Percentiles rank a stretch among this genome's conserved stretches.
These are phyloP conservation scores for Spathaspora boniae DNA, from an alignment of 805 yeast genomes.

Conservation along the genomic window DNA sequence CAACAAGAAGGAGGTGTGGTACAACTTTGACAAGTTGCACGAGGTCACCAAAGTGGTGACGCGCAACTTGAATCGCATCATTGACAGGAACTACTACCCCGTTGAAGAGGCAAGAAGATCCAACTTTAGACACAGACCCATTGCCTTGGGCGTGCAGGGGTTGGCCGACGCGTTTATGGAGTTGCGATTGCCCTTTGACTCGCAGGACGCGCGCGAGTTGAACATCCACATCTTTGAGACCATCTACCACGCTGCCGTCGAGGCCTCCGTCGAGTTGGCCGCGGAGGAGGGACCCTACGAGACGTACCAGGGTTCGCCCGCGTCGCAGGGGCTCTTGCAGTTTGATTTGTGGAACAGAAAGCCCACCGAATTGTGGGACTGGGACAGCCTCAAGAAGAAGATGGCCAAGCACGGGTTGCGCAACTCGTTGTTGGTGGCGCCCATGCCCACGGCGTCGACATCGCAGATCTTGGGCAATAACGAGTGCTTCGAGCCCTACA, in stretches of 20 bases:
- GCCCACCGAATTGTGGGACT: constrained; percentile 57
- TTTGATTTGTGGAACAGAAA: constrained; percentile 57
- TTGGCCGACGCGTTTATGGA: constrained; percentile 57
- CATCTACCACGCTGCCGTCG: constrained; percentile 57
- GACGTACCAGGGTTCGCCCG: constrained; percentile 55
- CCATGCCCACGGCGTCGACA: constrained; percentile 68
- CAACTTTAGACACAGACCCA: constrained; percentile 57
- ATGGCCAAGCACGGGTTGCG: constrained; percentile 50
- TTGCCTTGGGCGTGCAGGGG: constrained; percentile 64
- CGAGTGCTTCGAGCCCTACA: constrained; percentile 62
- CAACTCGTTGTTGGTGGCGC: constrained; percentile 59
- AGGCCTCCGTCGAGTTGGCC: constrained; percentile 55
- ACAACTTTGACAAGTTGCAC: constrained; percentile 55
- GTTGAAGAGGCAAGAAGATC: constrained; percentile 52
- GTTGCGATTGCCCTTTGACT: constrained; percentile 55
- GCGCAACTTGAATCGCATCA: constrained; percentile 53
- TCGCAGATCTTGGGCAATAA: constrained; percentile 60
- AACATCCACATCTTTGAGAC: constrained; percentile 61
- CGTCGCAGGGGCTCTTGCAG: constrained; percentile 54
- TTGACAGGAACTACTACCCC: constrained; percentile 56
- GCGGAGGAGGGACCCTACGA: constrained; percentile 48
- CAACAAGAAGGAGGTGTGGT: constrained; percentile 41
- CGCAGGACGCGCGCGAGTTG: constrained; percentile 52
- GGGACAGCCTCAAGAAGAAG: constrained; percentile 52
- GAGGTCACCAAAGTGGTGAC: constrained; percentile 52